Base-by-base conservation (phyloP, 208 protist species). In the Leishmania mexicana region DNA sequence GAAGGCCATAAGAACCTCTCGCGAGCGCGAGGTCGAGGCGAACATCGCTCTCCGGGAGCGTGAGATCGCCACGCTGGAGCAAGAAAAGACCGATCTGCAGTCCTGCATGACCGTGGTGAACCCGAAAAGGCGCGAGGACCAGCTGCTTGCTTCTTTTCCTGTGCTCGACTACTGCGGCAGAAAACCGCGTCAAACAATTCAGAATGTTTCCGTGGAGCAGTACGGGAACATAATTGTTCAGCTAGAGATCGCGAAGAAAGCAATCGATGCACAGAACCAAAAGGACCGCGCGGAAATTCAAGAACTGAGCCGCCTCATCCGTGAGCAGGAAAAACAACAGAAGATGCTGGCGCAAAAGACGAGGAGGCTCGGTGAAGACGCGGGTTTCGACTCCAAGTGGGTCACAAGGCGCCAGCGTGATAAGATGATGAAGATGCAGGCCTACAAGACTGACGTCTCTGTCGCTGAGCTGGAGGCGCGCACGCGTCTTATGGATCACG, bases 101-200 rank as follows among this genome's bases (percentile, higher is more conserved):
- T 87, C 86, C 8, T 86, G 86, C 67, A 83, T 95, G 60, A 54
- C 82, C 51, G 83, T 82, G 21, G 35, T 77, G 21, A 86, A 85
- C 7, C 79, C 84, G 3, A 78, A 78, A 19, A 74, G 88, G 53
- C 87, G 76, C 40, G 54, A 82, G 24, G 90, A 90, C 42, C 75
- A 87, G 49, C 83, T 96, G n/a, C 78, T 93, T 11, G 83, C 89
- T 2, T 84, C 86, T 11, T 97, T 94, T 83, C 94, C 94, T 31
- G 92, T 96, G 17, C 87, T 95, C 38, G 90, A 94, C 57, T 94
- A 95, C 88, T 95, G 92, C 75, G 92, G 92, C n/a, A 84, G 80
- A 60, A 80, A 80, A 38, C 82, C 92, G 3, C 76, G 81, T 10
- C 87, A 90, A 74, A 71, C 83, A 28, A 80, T 95, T 57, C 70